Conservation (phyloP, 2,329 filamentous ascomycete genomes). For the Pseudogymnoascus verrucosus region DNA sequence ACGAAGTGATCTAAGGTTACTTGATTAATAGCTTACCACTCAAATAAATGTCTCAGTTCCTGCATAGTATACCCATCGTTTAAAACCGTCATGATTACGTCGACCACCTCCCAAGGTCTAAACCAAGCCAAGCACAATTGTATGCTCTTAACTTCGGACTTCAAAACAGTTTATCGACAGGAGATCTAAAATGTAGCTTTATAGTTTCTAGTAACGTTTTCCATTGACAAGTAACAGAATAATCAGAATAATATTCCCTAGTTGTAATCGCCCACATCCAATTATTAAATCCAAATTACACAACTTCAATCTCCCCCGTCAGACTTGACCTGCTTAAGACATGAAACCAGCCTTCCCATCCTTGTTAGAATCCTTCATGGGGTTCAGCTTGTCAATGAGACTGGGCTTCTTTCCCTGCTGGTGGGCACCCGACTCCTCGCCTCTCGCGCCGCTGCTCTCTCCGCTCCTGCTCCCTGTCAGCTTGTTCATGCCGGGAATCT, state of each 20-base stretch:
- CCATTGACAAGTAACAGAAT: neutral
- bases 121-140: neutral
- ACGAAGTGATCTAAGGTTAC: neutral
- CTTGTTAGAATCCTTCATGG: slow-evolving; percentile 42
- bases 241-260: neutral
- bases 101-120: neutral
- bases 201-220: neutral
- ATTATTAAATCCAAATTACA: slow-evolving; percentile 6
- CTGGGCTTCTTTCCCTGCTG: slow-evolving; percentile 34
- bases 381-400: slow-evolving; percentile 47
- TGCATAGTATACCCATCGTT: neutral
- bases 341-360: slow-evolving; percentile 50
- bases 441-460: neutral
- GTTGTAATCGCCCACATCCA: slow-evolving; percentile 1
- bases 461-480: neutral
- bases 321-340: slow-evolving; percentile 29
- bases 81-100: neutral
- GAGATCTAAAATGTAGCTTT: neutral
- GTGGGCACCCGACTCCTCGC: neutral
- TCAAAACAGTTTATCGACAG: neutral
- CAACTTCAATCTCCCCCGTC: neutral
- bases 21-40: neutral
- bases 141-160: neutral
- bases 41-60: neutral
- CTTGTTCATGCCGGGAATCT: neutral